Conservation (phyloP, 345 rosid genomes). For the Lepidium aucheri region DNA sequence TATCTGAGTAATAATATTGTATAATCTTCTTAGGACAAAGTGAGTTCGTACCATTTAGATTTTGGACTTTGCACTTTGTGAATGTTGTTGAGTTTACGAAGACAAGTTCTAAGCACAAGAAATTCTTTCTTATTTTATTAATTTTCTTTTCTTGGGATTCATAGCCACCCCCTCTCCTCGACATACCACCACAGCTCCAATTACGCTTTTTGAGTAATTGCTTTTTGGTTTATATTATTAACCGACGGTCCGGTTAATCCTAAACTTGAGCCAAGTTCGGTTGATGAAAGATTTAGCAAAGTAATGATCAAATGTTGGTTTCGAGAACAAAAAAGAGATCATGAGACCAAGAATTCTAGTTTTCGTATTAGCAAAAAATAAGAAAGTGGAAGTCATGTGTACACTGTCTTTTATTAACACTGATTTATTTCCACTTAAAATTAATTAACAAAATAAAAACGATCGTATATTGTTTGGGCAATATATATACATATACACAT, state of each 20-base stretch:
- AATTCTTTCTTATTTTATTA: neutral
- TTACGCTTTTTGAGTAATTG: neutral
- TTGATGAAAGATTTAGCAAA: neutral
- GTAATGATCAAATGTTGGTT: neutral
- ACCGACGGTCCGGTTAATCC: neutral
- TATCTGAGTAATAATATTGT: neutral
- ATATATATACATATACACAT: constrained; percentile 3
- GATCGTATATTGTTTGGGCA: neutral
- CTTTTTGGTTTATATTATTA: neutral
- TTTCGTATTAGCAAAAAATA: too few relatives aligned
- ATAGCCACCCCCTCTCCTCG: constrained; percentile 23
- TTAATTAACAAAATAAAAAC: too few relatives aligned
- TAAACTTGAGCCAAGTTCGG: neutral
- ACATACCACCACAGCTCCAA: neutral
- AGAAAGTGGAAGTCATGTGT: too few relatives aligned
- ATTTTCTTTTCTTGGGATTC: neutral
- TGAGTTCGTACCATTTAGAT: constrained; percentile 21
- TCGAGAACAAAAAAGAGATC: too few relatives aligned
- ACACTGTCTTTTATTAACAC: too few relatives aligned
- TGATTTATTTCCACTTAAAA: too few relatives aligned
- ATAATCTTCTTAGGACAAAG: constrained; percentile 17
- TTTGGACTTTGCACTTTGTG: constrained; percentile 15
- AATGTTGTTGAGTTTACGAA: constrained; percentile 26
- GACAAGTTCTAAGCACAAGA: constrained; percentile 26
- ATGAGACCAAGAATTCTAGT: too few relatives aligned